Conservation (phyloP, 1,139 yeast species). For the Debaryomycetaceae sp. region DNA sequence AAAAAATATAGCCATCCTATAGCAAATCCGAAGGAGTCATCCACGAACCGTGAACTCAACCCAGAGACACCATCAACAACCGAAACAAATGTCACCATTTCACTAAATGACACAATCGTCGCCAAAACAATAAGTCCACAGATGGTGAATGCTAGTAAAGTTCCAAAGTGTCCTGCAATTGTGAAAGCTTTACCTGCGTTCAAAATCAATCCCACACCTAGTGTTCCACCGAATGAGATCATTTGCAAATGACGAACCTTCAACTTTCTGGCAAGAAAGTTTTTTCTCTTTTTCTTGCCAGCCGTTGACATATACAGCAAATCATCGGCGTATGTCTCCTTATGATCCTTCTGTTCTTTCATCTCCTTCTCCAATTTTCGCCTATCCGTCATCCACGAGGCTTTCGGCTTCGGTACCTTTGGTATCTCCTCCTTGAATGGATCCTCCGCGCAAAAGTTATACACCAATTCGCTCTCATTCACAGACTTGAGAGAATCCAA, state of each 20-base stretch:
- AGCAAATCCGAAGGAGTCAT: constrained; percentile 82
- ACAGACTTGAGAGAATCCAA: constrained; percentile 27
- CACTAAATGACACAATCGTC: constrained; percentile 75
- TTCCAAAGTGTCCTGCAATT: constrained; percentile 81
- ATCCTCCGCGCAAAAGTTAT: constrained; percentile 12
- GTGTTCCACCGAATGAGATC: constrained; percentile 79
- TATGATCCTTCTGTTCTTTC: constrained; percentile 3
- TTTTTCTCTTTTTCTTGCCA: constrained; percentile 3
- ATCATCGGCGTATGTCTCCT: constrained; percentile 1
- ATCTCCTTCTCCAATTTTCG: constrained; percentile 9
- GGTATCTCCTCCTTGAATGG: not conserved
- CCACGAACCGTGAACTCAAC: constrained; percentile 73
- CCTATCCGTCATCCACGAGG: constrained; percentile 2
- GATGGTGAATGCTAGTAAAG: constrained; percentile 64
- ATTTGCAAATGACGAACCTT: constrained; percentile 72
- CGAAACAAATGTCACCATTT: constrained; percentile 82
- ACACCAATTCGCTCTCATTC: constrained; percentile 24
- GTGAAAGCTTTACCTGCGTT: constrained; percentile 78
- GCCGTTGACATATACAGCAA: constrained; percentile 4
- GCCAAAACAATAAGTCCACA: constrained; percentile 67
- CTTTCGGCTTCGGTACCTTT: constrained; percentile 1
- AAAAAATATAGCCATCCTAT: constrained; percentile 78
- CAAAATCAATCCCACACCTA: constrained; percentile 77
- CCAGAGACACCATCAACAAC: constrained; percentile 79
- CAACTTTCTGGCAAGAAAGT: constrained; percentile 49